phyloP scores from a whole-genome alignment of 2,329 filamentous ascomycete genomes.

The Diplodia scrobiculata region DNA sequence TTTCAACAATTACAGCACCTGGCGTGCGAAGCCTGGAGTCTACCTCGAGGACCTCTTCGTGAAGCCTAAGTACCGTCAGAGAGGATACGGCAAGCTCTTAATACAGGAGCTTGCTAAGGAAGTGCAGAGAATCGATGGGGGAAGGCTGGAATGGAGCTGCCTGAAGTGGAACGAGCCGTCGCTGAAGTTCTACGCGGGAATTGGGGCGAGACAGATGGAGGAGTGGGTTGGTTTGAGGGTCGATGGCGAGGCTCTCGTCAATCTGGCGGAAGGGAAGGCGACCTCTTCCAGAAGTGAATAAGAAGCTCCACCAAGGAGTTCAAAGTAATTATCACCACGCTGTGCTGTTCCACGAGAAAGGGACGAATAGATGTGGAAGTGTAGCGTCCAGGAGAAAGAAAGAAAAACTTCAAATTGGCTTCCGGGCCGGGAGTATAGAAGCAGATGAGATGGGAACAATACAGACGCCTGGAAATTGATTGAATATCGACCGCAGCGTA shows the following conservation, averaged over 20 bases:
- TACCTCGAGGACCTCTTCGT: conserved; percentile 96
- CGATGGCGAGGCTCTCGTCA: conserved; percentile 65
- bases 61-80: conserved; percentile 66
- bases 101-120: conserved; percentile 78
- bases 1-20: conserved; percentile 95
- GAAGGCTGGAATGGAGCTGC: conserved; percentile 84
- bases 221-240: conserved; percentile 78
- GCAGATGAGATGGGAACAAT: background rate
- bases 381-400: no score
- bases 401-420: background rate
- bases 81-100: conserved; percentile 77
- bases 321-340: background rate
- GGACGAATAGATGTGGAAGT: background rate
- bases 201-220: conserved; percentile 66
- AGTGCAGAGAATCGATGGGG: conserved; percentile 70
- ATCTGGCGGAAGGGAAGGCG: conserved; percentile 46
- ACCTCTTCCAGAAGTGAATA: background rate
- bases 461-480: background rate
- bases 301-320: background rate
- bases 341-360: background rate
- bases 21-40: conserved; percentile 82
- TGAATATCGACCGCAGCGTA: background rate
- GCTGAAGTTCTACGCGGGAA: conserved; percentile 74
- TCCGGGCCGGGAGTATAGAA: conserved; percentile 1
- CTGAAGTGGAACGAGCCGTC: conserved; percentile 91